Evolutionary conservation across 2,329 filamentous ascomycete species (phyloP).

Genomic region (Penicillium sp.): DNA sequence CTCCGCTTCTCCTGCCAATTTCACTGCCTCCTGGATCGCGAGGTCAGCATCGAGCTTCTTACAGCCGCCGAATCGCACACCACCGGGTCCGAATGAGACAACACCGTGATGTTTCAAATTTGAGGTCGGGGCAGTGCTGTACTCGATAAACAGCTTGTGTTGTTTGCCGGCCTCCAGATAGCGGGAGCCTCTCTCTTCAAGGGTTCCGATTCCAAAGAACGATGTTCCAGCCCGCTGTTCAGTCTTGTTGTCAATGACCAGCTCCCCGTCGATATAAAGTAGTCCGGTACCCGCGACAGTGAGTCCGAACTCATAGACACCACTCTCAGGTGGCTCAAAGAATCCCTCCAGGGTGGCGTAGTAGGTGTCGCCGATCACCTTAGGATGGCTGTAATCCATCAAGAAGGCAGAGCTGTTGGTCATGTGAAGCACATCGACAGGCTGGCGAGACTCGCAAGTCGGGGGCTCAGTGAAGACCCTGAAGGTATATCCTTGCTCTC

Average conservation of each 20-base stretch:
- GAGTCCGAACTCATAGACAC: slow-evolving; percentile 2
- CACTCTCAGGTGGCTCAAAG: not conserved
- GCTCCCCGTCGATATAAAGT: not conserved
- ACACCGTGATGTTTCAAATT: not conserved
- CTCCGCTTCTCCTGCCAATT: slow-evolving; percentile 70
- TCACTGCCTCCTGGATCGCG: slow-evolving; percentile 59
- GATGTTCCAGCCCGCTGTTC: not conserved
- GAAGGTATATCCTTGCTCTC: not conserved
- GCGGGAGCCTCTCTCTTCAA: not conserved
- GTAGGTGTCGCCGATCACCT: not conserved
- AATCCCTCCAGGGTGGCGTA: not conserved
- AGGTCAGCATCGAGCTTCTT: not conserved
- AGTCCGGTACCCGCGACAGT: not conserved
- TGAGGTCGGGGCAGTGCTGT: not conserved
- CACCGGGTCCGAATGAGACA: slow-evolving; percentile 1
- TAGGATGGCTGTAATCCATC: not conserved
- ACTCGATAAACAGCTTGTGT: not conserved
- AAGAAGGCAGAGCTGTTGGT: not conserved
- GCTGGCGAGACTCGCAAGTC: not conserved
- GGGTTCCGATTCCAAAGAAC: not conserved
- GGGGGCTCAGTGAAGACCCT: not conserved
- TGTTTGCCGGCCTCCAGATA: not conserved
- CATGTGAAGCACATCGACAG: not conserved
- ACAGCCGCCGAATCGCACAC: slow-evolving; percentile 1
- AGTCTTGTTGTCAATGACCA: slow-evolving; percentile 1